Percentiles rank a stretch among this genome's conserved stretches.
phyloP scores from a whole-genome alignment of 2,329 filamentous ascomycete species.

The Stemphylium beticola region DNA sequence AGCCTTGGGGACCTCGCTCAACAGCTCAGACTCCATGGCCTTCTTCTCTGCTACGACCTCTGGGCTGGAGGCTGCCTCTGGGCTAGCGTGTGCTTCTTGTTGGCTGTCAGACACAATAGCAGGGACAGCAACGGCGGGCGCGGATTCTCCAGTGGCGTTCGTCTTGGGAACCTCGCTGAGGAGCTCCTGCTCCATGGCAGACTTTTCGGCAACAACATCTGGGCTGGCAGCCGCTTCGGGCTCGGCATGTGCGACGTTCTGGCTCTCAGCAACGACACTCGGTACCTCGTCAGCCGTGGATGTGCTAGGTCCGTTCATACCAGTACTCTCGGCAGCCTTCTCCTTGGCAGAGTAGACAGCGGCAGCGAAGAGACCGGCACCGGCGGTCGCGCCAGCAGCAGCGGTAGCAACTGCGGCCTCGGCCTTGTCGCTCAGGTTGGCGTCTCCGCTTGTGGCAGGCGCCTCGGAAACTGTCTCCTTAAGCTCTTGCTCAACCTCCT shows the following conservation, averaged over 20 bases:
- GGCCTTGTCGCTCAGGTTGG: conserved; percentile 18
- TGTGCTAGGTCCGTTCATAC: conserved; percentile 43
- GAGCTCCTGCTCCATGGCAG: conserved; percentile 73
- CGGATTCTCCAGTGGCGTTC: conserved; percentile 49
- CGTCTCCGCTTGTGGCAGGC: conserved; percentile 36
- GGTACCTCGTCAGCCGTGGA: conserved; percentile 54
- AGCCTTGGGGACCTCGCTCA: conserved; percentile 63
- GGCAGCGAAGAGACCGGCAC: conserved; percentile 48
- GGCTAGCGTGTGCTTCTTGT: conserved; percentile 64
- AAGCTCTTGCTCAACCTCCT: conserved; percentile 72
- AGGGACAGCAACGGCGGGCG: conserved; percentile 50
- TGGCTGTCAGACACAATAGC: conserved; percentile 75
- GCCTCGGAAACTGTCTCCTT: conserved; percentile 67
- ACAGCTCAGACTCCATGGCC: conserved; percentile 72
- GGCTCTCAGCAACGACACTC: conserved; percentile 72
- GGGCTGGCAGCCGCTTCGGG: conserved; percentile 71
- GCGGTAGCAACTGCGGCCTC: conserved; percentile 27
- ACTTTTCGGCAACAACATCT: conserved; percentile 73
- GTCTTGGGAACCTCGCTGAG: conserved; percentile 46
- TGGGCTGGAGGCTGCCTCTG: conserved; percentile 70
- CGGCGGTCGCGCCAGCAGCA: conserved; percentile 50
- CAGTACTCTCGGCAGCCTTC: conserved; percentile 46
- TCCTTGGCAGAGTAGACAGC: conserved; percentile 42
- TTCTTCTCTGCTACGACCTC: conserved; percentile 74
- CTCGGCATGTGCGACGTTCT: conserved; percentile 65